Base-by-base conservation (phyloP, 768 basidiomycete genomes). In the Trametes sanguinea region DNA sequence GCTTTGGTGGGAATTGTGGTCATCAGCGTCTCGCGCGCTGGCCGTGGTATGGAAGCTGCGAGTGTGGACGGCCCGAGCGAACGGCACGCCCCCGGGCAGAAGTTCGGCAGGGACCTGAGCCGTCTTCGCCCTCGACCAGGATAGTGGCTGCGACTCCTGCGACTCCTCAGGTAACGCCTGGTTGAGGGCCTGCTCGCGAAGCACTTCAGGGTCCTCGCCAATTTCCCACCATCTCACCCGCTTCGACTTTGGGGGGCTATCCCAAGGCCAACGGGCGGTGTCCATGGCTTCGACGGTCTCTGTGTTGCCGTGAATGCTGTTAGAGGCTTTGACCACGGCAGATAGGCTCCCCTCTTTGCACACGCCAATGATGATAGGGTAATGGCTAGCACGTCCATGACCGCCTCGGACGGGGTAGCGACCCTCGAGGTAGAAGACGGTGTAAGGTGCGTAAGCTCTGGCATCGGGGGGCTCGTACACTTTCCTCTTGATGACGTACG, bases 211-310 rank as follows among this genome's bases (percentile, higher is more conserved):
- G 14, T 74, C 68, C 54, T 71, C 72, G 13, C 39, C 58, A 29
- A 60, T 47, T 6, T 63, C 65, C 75, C 74, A 76, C 75, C 76
- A 78, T 29, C 59, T 64, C n/a, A 59, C 54, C 6, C 37, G 59
- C 46, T 57, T 64, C 2, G 29, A 35, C 33, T 37, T 13, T 6
- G 30, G 47, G 11, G 54, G 54, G 4, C 30, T 35, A 11, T 44
- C 50, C 70, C 68, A 74, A 0, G 78, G 77, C 77, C 79, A 79
- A 27, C 70, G 69, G 3, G 79, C 78, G 29, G 76, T 77, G 59
- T 76, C 77, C 74, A 79, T 77, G 46, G 63, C 44, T 54, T 73
- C 66, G 16, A 67, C 14, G 37, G 57, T 17, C 2, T 59, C 61
- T 7, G n/a, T 17, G 0, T 69, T 65, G 2, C 71, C 65, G 3